Evolutionary conservation across 495 filamentous ascomycete genomes (phyloP).

Genomic region (Hypoxylon subgilvum): DNA sequence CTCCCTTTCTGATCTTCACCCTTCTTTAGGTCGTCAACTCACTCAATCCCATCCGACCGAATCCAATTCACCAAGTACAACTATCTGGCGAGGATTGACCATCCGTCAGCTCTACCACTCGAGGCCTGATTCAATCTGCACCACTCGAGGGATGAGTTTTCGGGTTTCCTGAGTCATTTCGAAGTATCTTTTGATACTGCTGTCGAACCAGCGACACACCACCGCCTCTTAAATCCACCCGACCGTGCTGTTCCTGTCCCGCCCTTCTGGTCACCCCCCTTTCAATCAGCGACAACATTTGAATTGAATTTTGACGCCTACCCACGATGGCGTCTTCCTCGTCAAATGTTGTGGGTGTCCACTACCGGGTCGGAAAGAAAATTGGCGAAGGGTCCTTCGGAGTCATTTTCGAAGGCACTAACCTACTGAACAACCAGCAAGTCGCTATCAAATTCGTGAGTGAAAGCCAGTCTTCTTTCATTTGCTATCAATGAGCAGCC

Average conservation of each 20-base stretch:
- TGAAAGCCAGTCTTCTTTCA: conserved; percentile 34
- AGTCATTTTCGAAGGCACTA: conserved; percentile 98
- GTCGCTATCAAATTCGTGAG: conserved; percentile 99
- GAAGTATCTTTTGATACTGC: conserved; percentile 34
- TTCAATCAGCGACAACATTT: conserved; percentile 1
- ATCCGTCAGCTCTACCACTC: conserved; percentile 24
- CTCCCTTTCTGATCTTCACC: conserved; percentile 38
- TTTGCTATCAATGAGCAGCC: background rate
- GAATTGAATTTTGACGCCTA: no score
- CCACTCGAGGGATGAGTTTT: conserved; percentile 38
- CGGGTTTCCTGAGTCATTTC: conserved; percentile 30
- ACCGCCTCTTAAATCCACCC: conserved; percentile 7
- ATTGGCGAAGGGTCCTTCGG: conserved; percentile 99
- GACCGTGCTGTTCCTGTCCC: conserved; percentile 15
- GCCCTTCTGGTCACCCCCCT: background rate
- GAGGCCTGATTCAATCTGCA: conserved; percentile 27
- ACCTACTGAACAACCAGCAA: conserved; percentile 98
- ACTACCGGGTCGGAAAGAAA: conserved; percentile 99
- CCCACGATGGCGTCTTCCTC: conserved; percentile 85
- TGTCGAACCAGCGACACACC: conserved; percentile 26
- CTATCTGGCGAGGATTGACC: conserved; percentile 33
- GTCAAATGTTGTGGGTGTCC: conserved; percentile 97
- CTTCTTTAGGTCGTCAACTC: conserved; percentile 23
- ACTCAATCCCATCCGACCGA: conserved; percentile 22
- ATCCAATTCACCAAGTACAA: conserved; percentile 27